These are phyloP conservation scores for Rosa multiflora DNA, from an alignment of 306 rosid species.

Conservation along the genomic window DNA sequence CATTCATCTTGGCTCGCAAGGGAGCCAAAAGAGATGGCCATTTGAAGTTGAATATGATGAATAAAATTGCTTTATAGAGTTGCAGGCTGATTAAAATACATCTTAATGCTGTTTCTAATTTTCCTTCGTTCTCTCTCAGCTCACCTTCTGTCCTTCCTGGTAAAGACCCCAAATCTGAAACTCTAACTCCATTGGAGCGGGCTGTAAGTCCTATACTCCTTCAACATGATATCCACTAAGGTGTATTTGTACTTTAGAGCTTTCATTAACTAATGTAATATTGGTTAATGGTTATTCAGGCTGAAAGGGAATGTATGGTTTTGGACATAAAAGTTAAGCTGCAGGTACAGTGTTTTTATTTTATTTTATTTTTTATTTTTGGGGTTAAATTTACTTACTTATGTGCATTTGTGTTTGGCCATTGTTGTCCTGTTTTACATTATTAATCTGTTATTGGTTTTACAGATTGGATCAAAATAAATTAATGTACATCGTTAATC, in stretches of 20 bases:
- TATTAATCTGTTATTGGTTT: constrained; percentile 1
- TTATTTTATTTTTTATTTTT: background rate
- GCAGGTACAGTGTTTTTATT: constrained; percentile 58
- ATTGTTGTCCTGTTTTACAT: background rate
- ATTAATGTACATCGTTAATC: background rate
- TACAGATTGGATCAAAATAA: background rate
- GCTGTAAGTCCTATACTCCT: constrained; percentile 62
- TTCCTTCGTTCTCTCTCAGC: constrained; percentile 33
- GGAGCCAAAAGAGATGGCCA: background rate
- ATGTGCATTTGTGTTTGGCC: background rate
- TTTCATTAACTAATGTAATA: constrained; percentile 18
- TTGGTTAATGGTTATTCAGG: constrained; percentile 54
- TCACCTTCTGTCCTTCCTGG: constrained; percentile 54
- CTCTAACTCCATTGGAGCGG: constrained; percentile 87
- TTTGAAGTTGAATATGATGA: background rate
- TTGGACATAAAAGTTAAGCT: constrained; percentile 96
- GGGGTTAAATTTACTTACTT: background rate
- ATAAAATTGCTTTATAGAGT: constrained; percentile 1
- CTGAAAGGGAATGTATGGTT: constrained; percentile 97
- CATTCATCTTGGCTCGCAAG: background rate
- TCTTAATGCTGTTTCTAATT: constrained; percentile 25
- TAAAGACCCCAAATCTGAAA: constrained; percentile 71
- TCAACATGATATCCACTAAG: constrained; percentile 15
- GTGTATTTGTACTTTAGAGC: constrained; percentile 16
- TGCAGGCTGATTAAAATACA: constrained; percentile 25